phyloP scores from a whole-genome alignment of 306 rosid species.

The Aeschynomene evenia region DNA sequence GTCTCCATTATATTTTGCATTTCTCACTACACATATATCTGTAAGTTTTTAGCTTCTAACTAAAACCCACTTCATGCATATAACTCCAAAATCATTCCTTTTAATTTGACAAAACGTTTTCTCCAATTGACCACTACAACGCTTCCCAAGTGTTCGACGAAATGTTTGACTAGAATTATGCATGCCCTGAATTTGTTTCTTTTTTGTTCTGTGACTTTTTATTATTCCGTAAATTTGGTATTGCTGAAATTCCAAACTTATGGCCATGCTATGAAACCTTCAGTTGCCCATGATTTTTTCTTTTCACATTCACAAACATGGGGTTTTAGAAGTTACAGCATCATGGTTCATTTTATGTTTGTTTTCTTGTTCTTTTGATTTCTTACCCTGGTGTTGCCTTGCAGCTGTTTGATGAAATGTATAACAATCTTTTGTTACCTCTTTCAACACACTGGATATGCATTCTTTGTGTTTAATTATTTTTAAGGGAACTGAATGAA shows the following conservation, averaged over 20 bases:
- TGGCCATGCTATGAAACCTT: not conserved
- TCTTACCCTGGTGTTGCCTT: conserved; percentile 1
- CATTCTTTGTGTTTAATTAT: too few species aligned
- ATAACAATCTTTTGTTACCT: not conserved
- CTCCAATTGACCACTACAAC: not conserved
- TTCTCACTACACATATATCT: too few species aligned
- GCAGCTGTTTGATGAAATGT: conserved; percentile 52
- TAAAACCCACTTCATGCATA: not conserved
- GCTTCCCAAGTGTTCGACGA: not conserved
- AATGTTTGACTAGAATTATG: not conserved
- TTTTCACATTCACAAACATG: not conserved
- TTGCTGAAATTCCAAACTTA: not conserved
- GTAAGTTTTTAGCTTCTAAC: not conserved
- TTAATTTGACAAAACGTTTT: not conserved
- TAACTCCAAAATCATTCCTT: not conserved
- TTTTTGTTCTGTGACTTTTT: not conserved
- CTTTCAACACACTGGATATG: not conserved
- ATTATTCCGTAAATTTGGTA: not conserved
- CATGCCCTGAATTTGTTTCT: not conserved
- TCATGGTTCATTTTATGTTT: not conserved
- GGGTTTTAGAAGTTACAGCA: not conserved
- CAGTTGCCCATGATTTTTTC: not conserved
- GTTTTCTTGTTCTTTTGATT: not conserved
- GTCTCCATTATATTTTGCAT: too few species aligned
- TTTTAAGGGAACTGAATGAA: not conserved